These are phyloP conservation scores for Aureobasidium musti DNA, from an alignment of 2,329 filamentous ascomycete species.

Conservation along the genomic window DNA sequence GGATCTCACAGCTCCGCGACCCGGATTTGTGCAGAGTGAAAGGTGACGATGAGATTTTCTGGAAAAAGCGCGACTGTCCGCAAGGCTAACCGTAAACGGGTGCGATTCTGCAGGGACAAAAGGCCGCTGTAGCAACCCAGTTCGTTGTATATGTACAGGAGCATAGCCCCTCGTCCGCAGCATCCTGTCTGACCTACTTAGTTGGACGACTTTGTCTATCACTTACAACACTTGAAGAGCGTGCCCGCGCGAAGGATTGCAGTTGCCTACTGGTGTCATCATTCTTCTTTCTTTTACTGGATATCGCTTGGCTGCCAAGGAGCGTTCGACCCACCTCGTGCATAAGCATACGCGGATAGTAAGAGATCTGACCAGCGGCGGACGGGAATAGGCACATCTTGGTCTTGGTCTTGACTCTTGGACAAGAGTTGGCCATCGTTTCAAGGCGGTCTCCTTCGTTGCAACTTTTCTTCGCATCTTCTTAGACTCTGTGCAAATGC, in stretches of 20 bases:
- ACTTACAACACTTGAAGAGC: not conserved
- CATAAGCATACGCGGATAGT: conserved; percentile 22
- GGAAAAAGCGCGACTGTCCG: conserved; percentile 24
- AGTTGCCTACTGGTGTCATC: conserved; percentile 19
- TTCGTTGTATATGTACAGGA: conserved; percentile 22
- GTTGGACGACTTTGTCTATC: conserved; percentile 4
- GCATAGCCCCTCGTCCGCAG: conserved; percentile 26
- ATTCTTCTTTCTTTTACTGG: not conserved
- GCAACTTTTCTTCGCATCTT: not conserved
- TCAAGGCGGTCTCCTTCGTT: conserved; percentile 13
- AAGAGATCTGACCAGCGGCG: conserved; percentile 16
- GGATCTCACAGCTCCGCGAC: not conserved
- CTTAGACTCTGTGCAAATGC: conserved; percentile 11
- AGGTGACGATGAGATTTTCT: conserved; percentile 17
- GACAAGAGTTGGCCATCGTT: conserved; percentile 16
- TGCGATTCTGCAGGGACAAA: conserved; percentile 20
- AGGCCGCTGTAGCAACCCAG: conserved; percentile 27
- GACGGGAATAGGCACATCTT: conserved; percentile 22
- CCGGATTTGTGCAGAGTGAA: conserved; percentile 22
- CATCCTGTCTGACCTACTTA: conserved; percentile 5
- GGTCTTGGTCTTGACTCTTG: conserved; percentile 24
- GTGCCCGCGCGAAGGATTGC: conserved; percentile 3
- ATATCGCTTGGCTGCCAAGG: conserved; percentile 26
- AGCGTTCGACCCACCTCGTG: conserved; percentile 19
- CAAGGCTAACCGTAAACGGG: conserved; percentile 24